Base-by-base conservation (phyloP, 2,329 filamentous ascomycete species). In the Ophiostoma piceae region DNA sequence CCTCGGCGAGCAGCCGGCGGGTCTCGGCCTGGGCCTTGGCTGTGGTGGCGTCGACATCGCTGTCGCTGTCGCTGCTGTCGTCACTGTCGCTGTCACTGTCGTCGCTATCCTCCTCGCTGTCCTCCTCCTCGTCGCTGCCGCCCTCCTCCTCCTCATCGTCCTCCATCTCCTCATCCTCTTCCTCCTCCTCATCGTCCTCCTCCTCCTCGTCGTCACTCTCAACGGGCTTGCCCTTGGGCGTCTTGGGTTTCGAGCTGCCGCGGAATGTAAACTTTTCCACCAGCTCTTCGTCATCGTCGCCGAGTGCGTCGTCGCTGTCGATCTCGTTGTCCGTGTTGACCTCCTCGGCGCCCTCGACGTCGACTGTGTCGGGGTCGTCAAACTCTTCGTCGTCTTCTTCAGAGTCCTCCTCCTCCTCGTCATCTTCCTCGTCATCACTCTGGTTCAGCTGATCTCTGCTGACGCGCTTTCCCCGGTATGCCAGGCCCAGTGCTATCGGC, bases 211-310 rank as follows among this genome's bases (percentile, higher is more conserved):
- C 76, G 5, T 64, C 66, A 16, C 64, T 66, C 9, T 75, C 77
- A 0, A 79, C 79, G 79, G 43, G 72, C 77, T 76, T 65, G 78
- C 74, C 78, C 66, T 77, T 77, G 7, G 77, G 74, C 19, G 76
- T 76, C 68, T 78, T 80, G 4, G 84, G 81, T 72, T 84, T 85
- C 1, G 82, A 83, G 77, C 86, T 89, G 29, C 86, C 86, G 41
- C 84, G 80, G 73, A 89, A 89, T 0, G 81, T 86, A 77, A 91
- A 97, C 0, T 87, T 87, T 73, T 90, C 88, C 75, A 97, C 92
- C 68, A 85, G 85, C 77, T 96, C 92, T 74, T 92, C 89, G 75
- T 98, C 94, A 74, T 92, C 95, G 69, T 91, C 88, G 2, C 88
- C 91, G 76, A 98, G 89, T 0, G 92, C 94, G 47, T 85, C 80